Conservation (phyloP, 202 grass and related monocot species). For the Tripidium arundinaceum region DNA sequence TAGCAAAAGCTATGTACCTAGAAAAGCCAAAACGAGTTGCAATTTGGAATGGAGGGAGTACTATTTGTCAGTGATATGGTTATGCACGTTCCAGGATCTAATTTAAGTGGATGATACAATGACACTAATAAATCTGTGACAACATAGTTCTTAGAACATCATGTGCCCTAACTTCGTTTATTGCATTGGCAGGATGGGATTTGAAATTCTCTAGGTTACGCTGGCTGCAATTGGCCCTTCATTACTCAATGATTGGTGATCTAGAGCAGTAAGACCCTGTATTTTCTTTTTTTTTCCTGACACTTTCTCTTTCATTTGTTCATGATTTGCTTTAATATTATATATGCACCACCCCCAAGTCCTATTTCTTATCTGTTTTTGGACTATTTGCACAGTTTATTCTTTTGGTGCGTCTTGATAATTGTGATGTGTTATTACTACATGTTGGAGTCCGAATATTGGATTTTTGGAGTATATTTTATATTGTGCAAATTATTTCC, state of each 20-base stretch:
- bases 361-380: constrained; percentile 13
- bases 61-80: constrained; percentile 19
- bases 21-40: too few relatives aligned
- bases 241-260: constrained; percentile 63
- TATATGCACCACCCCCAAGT: background rate
- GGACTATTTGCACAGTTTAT: constrained; percentile 6
- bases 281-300: background rate
- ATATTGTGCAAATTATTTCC: constrained; percentile 2
- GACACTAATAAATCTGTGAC: constrained; percentile 12
- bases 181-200: constrained; percentile 82
- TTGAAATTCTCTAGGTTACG: constrained; percentile 82
- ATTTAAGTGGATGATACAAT: constrained; percentile 3
- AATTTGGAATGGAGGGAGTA: background rate
- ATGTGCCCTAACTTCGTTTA: constrained; percentile 35
- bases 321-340: constrained; percentile 13
- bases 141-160: background rate
- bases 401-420: background rate
- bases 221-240: constrained; percentile 82
- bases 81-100: background rate
- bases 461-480: constrained; percentile 3
- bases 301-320: constrained; percentile 11
- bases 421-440: background rate
- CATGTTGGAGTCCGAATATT: constrained; percentile 8
- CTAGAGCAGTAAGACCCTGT: constrained; percentile 83
- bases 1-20: too few relatives aligned